Percentiles rank a stretch among this genome's conserved stretches.
phyloP scores from a whole-genome alignment of 148 eudicot species.

The Vaccinium myrtillus region DNA sequence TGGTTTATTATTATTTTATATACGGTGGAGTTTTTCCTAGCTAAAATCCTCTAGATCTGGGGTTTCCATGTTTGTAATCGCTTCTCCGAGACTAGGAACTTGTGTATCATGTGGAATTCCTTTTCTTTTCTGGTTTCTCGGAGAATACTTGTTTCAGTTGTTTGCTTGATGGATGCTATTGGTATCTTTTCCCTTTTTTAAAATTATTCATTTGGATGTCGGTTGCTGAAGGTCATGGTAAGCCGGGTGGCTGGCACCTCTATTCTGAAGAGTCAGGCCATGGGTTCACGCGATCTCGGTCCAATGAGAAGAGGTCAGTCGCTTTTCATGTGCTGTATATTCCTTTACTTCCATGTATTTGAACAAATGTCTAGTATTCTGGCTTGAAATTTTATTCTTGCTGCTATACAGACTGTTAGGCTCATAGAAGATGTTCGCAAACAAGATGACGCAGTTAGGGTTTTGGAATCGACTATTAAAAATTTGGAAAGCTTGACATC shows the following conservation, averaged over 20 bases:
- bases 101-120: no score
- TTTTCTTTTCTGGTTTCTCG: no score
- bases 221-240: no score
- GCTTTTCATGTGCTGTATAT: neutral
- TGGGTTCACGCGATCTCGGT: slow-evolving; percentile 44
- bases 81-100: no score
- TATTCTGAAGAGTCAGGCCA: slow-evolving; percentile 45
- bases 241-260: slow-evolving; percentile 57
- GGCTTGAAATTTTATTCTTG: neutral
- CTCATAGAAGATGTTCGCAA: slow-evolving; percentile 74
- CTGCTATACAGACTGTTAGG: slow-evolving; percentile 49
- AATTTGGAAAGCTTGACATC: slow-evolving; percentile 70
- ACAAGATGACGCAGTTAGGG: slow-evolving; percentile 54
- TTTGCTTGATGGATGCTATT: no score
- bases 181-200: no score
- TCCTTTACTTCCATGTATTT: neutral
- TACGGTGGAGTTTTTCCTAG: no score
- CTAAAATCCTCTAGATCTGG: neutral
- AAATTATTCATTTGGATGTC: no score
- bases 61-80: neutral
- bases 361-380: neutral
- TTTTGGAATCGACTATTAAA: slow-evolving; percentile 53
- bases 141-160: no score
- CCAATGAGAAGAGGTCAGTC: slow-evolving; percentile 26
- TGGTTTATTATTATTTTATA: no score